Evolutionary conservation across 106 monocot genomes (phyloP).

Genomic region (Dactylorhiza incarnata): DNA sequence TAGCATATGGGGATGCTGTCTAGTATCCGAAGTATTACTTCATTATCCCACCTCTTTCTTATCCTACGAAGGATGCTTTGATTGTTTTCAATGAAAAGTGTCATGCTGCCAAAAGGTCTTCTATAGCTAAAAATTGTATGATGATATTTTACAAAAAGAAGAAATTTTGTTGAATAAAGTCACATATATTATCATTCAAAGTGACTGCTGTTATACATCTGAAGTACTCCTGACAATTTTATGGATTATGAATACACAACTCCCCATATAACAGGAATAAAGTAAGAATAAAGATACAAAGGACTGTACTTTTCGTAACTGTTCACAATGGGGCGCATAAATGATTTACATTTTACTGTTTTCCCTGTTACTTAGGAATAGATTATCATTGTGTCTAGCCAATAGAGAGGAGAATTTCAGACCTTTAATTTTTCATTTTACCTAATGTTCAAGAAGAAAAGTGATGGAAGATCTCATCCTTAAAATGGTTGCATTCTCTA

Average conservation of each 20-base stretch:
- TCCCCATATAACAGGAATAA: background rate
- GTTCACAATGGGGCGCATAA: background rate
- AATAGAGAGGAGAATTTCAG: background rate
- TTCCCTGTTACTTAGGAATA: background rate
- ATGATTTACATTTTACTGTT: background rate
- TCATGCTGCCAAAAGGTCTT: background rate
- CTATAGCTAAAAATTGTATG: background rate
- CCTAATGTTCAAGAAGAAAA: background rate
- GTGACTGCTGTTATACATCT: background rate
- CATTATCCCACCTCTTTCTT: background rate
- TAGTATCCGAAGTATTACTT: background rate
- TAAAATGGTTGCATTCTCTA: background rate
- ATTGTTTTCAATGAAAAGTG: background rate
- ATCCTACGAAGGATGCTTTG: background rate
- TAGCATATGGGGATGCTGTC: background rate
- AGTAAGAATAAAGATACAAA: background rate
- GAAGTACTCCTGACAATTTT: background rate
- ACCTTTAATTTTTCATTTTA: background rate
- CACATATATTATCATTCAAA: background rate
- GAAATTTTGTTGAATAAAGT: background rate
- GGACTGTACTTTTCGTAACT: background rate
- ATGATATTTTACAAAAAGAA: background rate
- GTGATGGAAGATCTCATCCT: background rate
- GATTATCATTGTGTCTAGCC: background rate
- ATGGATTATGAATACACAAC: background rate